A percentile compares a stretch with the other conserved stretches of the same genome.
Evolutionary conservation across 257 asterid genomes (phyloP).

Genomic region (Striga asiatica): DNA sequence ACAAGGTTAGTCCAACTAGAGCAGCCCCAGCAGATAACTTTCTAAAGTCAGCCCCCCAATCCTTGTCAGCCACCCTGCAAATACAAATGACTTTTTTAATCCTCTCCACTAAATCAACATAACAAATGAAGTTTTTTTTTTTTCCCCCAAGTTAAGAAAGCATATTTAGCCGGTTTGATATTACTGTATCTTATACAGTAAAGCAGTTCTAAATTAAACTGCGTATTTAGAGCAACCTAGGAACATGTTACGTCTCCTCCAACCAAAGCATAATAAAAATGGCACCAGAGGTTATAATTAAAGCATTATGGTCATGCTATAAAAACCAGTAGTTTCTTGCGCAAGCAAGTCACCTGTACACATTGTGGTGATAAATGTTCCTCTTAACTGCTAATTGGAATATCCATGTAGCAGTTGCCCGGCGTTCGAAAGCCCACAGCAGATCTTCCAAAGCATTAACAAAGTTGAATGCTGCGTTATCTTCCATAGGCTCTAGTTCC

Average conservation of each 20-base stretch:
- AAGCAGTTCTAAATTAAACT: background rate
- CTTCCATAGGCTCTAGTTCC: slow-evolving; percentile 53
- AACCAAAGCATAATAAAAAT: too few relatives aligned
- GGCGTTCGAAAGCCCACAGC: slow-evolving; percentile 88
- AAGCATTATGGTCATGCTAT: background rate
- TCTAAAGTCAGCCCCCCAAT: slow-evolving; percentile 97
- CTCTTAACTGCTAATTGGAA: slow-evolving; percentile 86
- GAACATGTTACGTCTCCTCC: too few relatives aligned
- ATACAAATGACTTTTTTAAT: slow-evolving; percentile 14
- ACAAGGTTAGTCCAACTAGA: slow-evolving; percentile 81
- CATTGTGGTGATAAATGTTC: slow-evolving; percentile 50
- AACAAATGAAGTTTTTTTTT: too few relatives aligned
- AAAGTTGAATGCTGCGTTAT: slow-evolving; percentile 78
- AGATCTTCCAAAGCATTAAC: slow-evolving; percentile 88
- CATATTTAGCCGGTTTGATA: too few relatives aligned
- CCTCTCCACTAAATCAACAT: too few relatives aligned
- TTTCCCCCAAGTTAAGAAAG: too few relatives aligned
- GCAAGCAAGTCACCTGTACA: slow-evolving; percentile 55
- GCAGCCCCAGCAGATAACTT: slow-evolving; percentile 95
- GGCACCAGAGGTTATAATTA: background rate
- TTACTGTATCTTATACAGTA: too few relatives aligned
- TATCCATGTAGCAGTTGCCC: slow-evolving; percentile 89
- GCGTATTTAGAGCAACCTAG: background rate
- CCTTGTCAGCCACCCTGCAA: slow-evolving; percentile 93
- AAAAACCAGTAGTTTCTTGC: background rate